These are phyloP conservation scores for Populus hybrid DNA, from an alignment of 441 rosid genomes.

Conservation along the genomic window DNA sequence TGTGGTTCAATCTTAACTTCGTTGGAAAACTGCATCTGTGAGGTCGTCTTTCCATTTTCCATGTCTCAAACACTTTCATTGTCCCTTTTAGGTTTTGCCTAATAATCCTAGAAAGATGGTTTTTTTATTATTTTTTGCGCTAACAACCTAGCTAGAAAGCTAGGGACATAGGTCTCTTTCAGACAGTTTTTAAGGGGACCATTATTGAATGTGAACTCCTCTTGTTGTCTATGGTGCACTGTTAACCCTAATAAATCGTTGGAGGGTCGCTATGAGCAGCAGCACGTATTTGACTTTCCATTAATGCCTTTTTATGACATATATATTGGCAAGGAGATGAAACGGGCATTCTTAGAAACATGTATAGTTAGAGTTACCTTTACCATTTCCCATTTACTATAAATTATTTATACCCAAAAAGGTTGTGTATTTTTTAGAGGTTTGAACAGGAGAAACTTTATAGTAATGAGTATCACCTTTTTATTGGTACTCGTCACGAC, in stretches of 20 bases:
- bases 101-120: no score
- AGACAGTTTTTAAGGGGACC: slow-evolving; percentile 2
- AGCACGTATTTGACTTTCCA: slow-evolving; percentile 22
- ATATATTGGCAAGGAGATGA: not conserved
- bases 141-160: not conserved
- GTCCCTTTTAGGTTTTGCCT: no score
- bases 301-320: not conserved
- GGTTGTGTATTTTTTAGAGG: not conserved
- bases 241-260: slow-evolving; percentile 13
- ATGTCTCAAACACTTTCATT: no score
- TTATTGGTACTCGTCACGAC: slow-evolving; percentile 46
- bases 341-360: not conserved
- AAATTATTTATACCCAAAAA: slow-evolving; percentile 2
- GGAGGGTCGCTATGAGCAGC: not conserved
- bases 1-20: no score
- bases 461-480: slow-evolving; percentile 36
- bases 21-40: no score
- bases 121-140: no score
- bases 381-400: not conserved
- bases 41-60: no score
- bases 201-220: slow-evolving; percentile 1
- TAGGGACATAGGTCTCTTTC: not conserved
- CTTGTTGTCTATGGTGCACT: slow-evolving; percentile 14
- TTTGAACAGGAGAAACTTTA: not conserved
- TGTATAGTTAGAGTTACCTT: not conserved